A percentile compares a stretch with the other conserved stretches of the same genome.
Conservation (phyloP, 176 grass and related monocot genomes). For the Panicum miliaceum region DNA sequence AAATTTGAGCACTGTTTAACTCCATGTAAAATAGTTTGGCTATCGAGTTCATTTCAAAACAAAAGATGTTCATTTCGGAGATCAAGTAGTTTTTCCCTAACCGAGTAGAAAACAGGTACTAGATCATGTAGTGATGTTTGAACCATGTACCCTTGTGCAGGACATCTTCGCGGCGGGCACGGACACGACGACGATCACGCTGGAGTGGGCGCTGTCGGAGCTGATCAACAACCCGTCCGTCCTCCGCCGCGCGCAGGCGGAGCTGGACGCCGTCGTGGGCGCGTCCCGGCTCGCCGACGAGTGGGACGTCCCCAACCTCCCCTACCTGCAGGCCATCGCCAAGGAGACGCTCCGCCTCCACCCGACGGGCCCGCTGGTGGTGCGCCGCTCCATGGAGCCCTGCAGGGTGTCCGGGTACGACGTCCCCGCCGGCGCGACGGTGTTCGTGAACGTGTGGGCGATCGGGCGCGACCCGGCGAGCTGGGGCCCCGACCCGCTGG, state of each 20-base stretch:
- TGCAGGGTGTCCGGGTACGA: slow-evolving; percentile 54
- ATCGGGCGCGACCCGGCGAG: slow-evolving; percentile 58
- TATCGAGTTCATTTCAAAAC: too few relatives aligned
- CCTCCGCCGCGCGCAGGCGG: slow-evolving; percentile 37
- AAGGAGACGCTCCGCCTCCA: slow-evolving; percentile 76
- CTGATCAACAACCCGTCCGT: slow-evolving; percentile 65
- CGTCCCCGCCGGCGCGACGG: slow-evolving; percentile 53
- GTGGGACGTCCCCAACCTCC: slow-evolving; percentile 53
- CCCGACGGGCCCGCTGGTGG: slow-evolving; percentile 57
- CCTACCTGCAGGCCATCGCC: slow-evolving; percentile 69
- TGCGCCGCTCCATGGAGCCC: slow-evolving; percentile 37
- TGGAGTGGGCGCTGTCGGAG: slow-evolving; percentile 77
- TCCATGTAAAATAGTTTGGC: too few relatives aligned
- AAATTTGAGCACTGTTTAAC: too few relatives aligned
- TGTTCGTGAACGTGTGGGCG: slow-evolving; percentile 69
- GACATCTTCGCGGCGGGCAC: slow-evolving; percentile 77
- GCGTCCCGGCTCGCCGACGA: slow-evolving; percentile 48
- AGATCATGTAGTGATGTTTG: too few relatives aligned
- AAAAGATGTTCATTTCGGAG: too few relatives aligned
- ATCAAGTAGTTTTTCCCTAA: too few relatives aligned
- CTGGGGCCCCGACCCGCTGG: slow-evolving; percentile 52
- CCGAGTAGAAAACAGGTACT: too few relatives aligned
- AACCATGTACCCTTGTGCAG: neutral
- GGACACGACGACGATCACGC: slow-evolving; percentile 63
- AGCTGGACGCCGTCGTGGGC: slow-evolving; percentile 66